Evolutionary conservation across 305 asterid genomes (phyloP), one percentile per base, ranked within the genome.

Genomic region (Fraxinus baroniana): DNA sequence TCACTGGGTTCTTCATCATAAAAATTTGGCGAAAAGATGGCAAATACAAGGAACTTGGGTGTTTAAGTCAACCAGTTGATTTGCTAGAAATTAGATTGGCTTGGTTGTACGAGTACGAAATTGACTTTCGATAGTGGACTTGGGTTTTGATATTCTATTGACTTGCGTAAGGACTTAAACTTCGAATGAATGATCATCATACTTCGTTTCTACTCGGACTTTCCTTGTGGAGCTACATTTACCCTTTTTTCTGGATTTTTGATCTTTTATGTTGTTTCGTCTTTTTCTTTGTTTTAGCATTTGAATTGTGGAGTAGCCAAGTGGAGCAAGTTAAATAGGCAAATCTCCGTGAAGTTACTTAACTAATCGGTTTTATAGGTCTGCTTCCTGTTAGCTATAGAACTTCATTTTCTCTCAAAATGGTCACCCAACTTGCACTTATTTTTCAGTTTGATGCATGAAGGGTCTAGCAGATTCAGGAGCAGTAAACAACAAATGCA

Each of bases 121-220:
- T 84, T 78, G 83, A 79, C 82, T 84, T 82, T 55, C 32, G 52
- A 80, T 84, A 72, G 76, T 66, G 77, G 15, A 72, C 84, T 20
- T 80, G 78, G 30, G 9, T 70, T 30, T 33, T 71, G 76, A 71
- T 55, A 55, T 17, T 71, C 46, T 71, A 5, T 71, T 17, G 26
- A 32, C 46, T 32, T 30, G 60, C 72, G 79, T 46, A 71, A 74
- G 81, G 77, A 33, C 74, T 80, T 82, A 17, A 66, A 18, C 37
- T 41, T 78, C 52, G 71, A 76, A 46, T 78, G 22, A 68, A 55
- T 80, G 37, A 39, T 57, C 85, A 64, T 20, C 79, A 64, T 33
- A 74, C 76, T 73, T 71, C 76, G 5, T 71, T 30, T 71, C 44
- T 5, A 32, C 44, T 30, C 44, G 0, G 39, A 71, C 41, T 71